Evolutionary conservation across 371 early-diverging fungal genomes (phyloP), one percentile per base, ranked within the genome.

Genomic region (Syncephalastrum racemosum): DNA sequence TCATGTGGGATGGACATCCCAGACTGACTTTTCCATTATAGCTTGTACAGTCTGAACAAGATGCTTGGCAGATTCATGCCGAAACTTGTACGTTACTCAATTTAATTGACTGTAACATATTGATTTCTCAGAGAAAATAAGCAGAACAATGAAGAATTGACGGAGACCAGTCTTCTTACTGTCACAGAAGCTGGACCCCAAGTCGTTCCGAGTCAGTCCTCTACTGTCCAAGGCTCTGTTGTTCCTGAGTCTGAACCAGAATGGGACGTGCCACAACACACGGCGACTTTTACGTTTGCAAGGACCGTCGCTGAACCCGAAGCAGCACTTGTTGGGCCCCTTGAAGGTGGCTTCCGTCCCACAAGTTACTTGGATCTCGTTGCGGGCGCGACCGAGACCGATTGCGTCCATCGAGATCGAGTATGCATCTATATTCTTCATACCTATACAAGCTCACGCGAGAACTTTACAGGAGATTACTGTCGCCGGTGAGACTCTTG

Each of bases 361-460:
- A 50, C 57, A 6, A 57, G 70, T 0, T 68, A 72, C 39, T 15
- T 74, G 23, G 47, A 42, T 13, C 25, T 64, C 1, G 62, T 77
- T 18, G 55, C 55, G 4, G 22, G 25, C 4, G 41, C 46, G 12
- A 72, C 75, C 1, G 45, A 48, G 1, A 70, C 73, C 0, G 50
- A 50, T 4, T 77, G 78, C 43, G 24, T 39, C 2, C 25, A 66
- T 3, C 22, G 56, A 0, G 63, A 52, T 44, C 43, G 63, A 15
- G 67, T 67, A 52, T 31, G 56, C 24, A 13, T 13, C 10, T 23
- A 27, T n/a, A n/a, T n/a, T 6, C 16, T 31, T 13, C n/a, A 19
- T 12, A 18, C 20, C 46, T 4, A 4, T 13, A 23, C 25, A 16
- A 39, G n/a, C 14, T 47, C 31, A 18, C 16, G 22, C 4, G 22